These are phyloP conservation scores for Ceratocystis destructans DNA, from an alignment of 2,329 filamentous ascomycete genomes.

Conservation along the genomic window DNA sequence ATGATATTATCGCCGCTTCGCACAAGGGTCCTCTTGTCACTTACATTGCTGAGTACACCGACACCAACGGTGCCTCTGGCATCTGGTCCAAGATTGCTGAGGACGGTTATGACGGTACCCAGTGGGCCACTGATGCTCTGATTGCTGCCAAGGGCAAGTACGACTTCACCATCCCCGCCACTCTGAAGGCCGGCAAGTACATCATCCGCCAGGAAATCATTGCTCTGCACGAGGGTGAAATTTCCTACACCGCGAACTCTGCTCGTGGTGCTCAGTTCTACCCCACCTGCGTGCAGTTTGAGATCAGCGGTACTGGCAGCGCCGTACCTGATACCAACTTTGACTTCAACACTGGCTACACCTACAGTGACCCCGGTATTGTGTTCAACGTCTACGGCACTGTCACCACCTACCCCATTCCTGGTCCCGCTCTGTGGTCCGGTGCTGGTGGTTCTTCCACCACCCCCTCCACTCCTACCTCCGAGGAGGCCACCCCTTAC, in stretches of 20 bases:
- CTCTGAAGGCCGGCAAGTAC: conserved; percentile 38
- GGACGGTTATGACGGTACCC: conserved; percentile 29
- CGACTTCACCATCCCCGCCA: conserved; percentile 34
- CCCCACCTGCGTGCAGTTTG: conserved; percentile 38
- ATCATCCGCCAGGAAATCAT: conserved; percentile 43
- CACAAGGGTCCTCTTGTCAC: conserved; percentile 41
- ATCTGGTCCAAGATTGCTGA: conserved; percentile 38
- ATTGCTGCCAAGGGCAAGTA: conserved; percentile 37
- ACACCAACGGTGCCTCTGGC: conserved; percentile 32
- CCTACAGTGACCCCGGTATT: conserved; percentile 42
- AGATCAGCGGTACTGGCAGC: conserved; percentile 32
- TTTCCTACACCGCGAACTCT: conserved; percentile 26
- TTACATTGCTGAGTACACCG: conserved; percentile 35
- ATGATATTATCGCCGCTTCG: conserved; percentile 40
- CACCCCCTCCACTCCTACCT: not conserved
- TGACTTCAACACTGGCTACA: conserved; percentile 42
- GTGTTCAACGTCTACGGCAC: conserved; percentile 42
- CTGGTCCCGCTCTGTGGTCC: conserved; percentile 27
- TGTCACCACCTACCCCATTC: conserved; percentile 26
- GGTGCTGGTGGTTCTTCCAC: conserved; percentile 13
- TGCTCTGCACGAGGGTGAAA: conserved; percentile 35
- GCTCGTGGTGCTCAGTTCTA: conserved; percentile 36
- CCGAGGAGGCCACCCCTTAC: not conserved
- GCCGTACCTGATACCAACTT: conserved; percentile 32
- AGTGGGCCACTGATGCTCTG: conserved; percentile 33